These are phyloP conservation scores for Clarireedia monteithiana DNA, from an alignment of 2,329 filamentous ascomycete genomes.

Conservation along the genomic window DNA sequence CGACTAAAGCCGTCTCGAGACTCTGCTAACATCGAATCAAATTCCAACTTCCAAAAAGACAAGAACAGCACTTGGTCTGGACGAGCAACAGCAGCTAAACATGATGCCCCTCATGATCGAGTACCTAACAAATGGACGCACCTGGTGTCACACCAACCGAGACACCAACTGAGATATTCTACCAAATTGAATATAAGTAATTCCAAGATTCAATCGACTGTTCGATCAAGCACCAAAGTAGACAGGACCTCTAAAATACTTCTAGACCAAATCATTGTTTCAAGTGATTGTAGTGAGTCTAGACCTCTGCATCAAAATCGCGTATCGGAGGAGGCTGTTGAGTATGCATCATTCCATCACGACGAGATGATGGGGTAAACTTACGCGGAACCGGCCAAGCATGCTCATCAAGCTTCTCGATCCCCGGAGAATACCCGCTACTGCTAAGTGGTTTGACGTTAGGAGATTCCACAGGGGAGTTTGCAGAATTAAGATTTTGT, in stretches of 20 bases:
- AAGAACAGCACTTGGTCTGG: no score
- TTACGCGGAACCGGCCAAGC: background rate
- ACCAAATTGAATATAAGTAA: no score
- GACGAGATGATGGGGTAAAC: no score
- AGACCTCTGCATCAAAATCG: conserved; percentile 1
- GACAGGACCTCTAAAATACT: no score
- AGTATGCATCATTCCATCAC: background rate
- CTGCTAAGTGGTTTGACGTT: background rate
- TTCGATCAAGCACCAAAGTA: no score
- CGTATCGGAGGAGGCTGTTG: background rate
- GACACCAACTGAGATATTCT: no score
- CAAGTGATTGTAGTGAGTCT: background rate
- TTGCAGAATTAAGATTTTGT: background rate
- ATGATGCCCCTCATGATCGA: background rate
- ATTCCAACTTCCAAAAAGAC: no score
- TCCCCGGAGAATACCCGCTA: background rate
- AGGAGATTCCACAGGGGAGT: background rate
- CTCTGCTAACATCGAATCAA: no score
- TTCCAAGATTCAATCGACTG: no score
- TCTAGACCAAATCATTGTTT: background rate
- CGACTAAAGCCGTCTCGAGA: background rate
- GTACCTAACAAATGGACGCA: background rate
- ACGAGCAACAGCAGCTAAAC: no score
- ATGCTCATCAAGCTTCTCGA: background rate
- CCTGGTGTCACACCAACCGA: background rate